Evolutionary conservation across 441 rosid species (phyloP).

Genomic region (Capsella rubella): DNA sequence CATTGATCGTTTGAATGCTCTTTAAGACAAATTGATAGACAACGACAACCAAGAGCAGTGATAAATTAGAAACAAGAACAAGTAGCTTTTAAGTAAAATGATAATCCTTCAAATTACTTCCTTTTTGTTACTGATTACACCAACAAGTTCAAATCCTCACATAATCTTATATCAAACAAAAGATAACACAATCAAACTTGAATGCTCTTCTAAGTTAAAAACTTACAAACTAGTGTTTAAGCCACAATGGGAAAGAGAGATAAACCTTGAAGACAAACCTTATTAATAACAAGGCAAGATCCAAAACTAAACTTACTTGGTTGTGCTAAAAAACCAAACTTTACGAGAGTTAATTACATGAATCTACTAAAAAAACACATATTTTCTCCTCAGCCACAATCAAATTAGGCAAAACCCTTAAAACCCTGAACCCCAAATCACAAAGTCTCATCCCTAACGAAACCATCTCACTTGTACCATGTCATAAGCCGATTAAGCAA

Average conservation of each 20-base stretch:
- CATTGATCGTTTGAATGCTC: not conserved
- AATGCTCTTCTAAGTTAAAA: not conserved
- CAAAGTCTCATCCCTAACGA: not conserved
- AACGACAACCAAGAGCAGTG: not conserved
- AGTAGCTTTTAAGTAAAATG: too few species aligned
- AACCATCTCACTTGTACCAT: not conserved
- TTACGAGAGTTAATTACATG: not conserved
- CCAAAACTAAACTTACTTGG: not conserved
- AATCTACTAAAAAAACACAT: not conserved
- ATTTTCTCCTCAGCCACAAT: not conserved
- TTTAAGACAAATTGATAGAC: not conserved
- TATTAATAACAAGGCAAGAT: conserved; percentile 6
- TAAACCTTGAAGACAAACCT: not conserved
- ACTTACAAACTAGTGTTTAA: not conserved
- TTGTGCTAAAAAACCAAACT: not conserved
- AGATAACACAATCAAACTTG: not conserved
- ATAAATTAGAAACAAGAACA: not conserved
- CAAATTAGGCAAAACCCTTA: conserved; percentile 17
- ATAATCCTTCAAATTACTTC: too few species aligned
- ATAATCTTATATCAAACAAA: conserved; percentile 11
- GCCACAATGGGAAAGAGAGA: not conserved
- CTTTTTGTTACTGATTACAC: not conserved
- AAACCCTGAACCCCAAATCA: conserved; percentile 29
- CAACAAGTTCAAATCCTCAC: not conserved
- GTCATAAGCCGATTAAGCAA: not conserved